Evolutionary conservation across 2,329 filamentous ascomycete species (phyloP), one percentile per base, ranked within the genome.

Genomic region (Pseudogymnoascus sp.): DNA sequence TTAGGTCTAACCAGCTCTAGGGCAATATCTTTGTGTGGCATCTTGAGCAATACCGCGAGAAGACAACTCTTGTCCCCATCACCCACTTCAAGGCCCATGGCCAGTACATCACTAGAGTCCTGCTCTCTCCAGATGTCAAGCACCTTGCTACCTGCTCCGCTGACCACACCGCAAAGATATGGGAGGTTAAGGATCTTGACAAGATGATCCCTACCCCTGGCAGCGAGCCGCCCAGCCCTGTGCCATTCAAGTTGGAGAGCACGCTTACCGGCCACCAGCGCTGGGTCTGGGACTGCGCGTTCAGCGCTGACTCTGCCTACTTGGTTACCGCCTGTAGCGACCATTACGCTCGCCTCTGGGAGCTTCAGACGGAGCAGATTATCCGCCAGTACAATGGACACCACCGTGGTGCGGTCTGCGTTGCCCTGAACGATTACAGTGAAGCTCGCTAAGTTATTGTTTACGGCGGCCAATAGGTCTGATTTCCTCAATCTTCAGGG

Each of bases 1-100:
- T 24, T 50, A 38, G 40, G 63, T 56, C 68, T 69, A 72, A 61
- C 19, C 64, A 59, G 60, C 33, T 31, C 8, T 69, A 97, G 90
- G 95, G 95, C 69, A 96, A 96, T 70, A 93, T 98, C 67, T 99
- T 96, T 74, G 91, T 99, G 70, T 99, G 95, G 95, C 89, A 91
- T 68, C 90, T 99, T 74, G 84, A 93, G 66, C 92, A 96, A 72
- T 70, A 71, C 59, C 81, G 82, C 46, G 87, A 90, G 66, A 79
- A 87, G 60, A 90, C 88, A 41, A 85, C 84, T 43, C 84, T 90
- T 24, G 82, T 89, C 6, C 88, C 88, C 2, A 84, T 90, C 64
- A 88, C 86, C 70, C 87, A 85, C 65, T 91, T 90, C 78, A 81
- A 84, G 66, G 88, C 88, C 3, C 88, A 91, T 73, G 84, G 82